These are phyloP conservation scores for Amylocystis lapponica DNA, from an alignment of 768 basidiomycete genomes.

Conservation along the genomic window DNA sequence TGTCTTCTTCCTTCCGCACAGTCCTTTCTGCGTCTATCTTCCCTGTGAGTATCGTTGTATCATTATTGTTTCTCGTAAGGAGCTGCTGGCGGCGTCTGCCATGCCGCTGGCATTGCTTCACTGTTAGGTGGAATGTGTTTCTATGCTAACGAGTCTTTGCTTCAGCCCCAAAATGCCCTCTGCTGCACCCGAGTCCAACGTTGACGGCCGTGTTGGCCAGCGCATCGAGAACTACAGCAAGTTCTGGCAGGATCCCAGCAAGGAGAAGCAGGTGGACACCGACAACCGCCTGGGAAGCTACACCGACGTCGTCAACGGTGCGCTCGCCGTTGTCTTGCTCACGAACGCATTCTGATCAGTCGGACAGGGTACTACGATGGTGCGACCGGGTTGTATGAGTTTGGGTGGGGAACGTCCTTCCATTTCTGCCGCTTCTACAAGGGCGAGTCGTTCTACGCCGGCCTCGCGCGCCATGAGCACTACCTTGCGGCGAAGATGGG, in stretches of 20 bases:
- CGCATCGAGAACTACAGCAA: slow-evolving; percentile 83
- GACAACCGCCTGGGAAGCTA: slow-evolving; percentile 76
- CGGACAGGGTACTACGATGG: slow-evolving; percentile 89
- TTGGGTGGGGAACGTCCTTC: slow-evolving; percentile 88
- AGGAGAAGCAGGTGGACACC: slow-evolving; percentile 62
- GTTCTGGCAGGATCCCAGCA: slow-evolving; percentile 81
- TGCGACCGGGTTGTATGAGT: slow-evolving; percentile 93
- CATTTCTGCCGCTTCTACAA: slow-evolving; percentile 97
- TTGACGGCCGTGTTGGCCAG: slow-evolving; percentile 34
- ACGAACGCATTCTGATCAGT: not conserved
- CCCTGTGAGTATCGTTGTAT: too few species aligned
- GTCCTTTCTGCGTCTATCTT: too few species aligned
- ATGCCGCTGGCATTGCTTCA: too few species aligned
- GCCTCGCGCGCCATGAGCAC: slow-evolving; percentile 93
- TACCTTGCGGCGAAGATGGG: slow-evolving; percentile 87
- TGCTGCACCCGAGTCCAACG: slow-evolving; percentile 12
- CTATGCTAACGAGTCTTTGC: too few species aligned
- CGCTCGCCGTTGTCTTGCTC: slow-evolving; percentile 15
- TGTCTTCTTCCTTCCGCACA: too few species aligned
- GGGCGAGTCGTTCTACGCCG: slow-evolving; percentile 71
- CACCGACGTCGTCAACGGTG: slow-evolving; percentile 91
- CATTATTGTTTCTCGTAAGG: too few species aligned
- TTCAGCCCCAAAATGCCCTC: slow-evolving; percentile 12
- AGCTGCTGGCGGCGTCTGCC: too few species aligned
- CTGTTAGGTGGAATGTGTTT: too few species aligned